Percentiles rank a stretch among this genome's conserved stretches.
Evolutionary conservation across 139 green algal species (phyloP).

Genomic region (Auxenochlorella pyrenoidosa): DNA sequence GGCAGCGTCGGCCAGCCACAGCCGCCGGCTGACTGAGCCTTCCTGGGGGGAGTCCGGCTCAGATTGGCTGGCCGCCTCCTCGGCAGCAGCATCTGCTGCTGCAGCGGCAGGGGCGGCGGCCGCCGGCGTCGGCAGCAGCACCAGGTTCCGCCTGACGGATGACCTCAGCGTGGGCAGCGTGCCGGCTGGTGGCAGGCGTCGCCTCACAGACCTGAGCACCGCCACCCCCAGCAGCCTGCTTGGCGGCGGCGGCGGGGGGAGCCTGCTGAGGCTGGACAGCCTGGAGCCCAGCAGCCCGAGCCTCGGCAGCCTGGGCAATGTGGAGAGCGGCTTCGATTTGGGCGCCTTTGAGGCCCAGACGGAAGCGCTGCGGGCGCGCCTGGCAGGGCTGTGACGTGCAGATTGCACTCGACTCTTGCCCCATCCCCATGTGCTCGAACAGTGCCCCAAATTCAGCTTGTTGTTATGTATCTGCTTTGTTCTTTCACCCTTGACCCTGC

Average conservation of each 20-base stretch:
- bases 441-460: no score
- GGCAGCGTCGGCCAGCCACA: not conserved
- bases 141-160: conserved; percentile 16
- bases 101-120: not conserved
- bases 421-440: no score
- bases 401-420: not conserved
- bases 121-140: not conserved
- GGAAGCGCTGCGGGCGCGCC: conserved; percentile 8
- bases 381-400: not conserved
- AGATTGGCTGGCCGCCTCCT: not conserved
- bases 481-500: no score
- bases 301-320: not conserved
- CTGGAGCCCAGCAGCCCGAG: not conserved
- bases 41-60: not conserved
- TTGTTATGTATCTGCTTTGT: no score
- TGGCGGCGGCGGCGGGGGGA: not conserved
- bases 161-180: conserved; percentile 1
- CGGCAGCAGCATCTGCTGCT: not conserved
- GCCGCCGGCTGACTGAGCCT: not conserved
- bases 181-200: not conserved
- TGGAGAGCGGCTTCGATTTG: not conserved
- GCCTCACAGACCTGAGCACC: not conserved
- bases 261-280: conserved; percentile 1
- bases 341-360: conserved; percentile 7
- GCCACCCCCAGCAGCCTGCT: conserved; percentile 7